phyloP scores from a whole-genome alignment of 2,329 filamentous ascomycete species.

The Exophiala sp. region DNA sequence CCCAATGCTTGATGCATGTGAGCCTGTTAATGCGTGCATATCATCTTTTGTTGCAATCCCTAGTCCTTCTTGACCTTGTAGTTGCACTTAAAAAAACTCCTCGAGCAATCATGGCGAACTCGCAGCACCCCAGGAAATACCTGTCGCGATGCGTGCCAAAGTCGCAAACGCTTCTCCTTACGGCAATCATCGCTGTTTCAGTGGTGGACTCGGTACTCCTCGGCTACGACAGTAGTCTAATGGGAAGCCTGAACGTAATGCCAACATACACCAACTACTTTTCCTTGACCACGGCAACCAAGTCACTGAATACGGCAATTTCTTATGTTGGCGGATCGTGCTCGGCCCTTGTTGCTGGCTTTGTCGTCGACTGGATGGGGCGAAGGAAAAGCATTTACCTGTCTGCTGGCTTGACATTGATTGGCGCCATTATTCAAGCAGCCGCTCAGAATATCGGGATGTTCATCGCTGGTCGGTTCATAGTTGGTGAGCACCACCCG shows the following conservation, averaged over 20 bases:
- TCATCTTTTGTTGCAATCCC: not conserved
- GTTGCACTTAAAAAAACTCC: not conserved
- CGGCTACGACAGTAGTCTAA: slow-evolving; percentile 35
- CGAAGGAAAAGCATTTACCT: slow-evolving; percentile 13
- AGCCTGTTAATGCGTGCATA: not conserved
- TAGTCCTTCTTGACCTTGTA: not conserved
- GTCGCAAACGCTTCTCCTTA: slow-evolving; percentile 7
- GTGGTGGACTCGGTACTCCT: slow-evolving; percentile 31
- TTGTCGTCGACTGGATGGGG: slow-evolving; percentile 29
- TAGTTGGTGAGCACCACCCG: slow-evolving; percentile 41
- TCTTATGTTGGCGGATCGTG: slow-evolving; percentile 30
- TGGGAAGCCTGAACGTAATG: slow-evolving; percentile 38
- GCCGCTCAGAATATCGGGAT: slow-evolving; percentile 33
- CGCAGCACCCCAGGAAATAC: not conserved
- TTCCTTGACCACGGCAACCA: slow-evolving; percentile 33
- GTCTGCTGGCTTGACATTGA: not conserved
- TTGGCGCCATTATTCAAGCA: not conserved
- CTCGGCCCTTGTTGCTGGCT: slow-evolving; percentile 24
- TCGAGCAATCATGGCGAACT: slow-evolving; percentile 1
- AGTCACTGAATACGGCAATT: slow-evolving; percentile 32
- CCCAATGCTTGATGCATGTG: no score
- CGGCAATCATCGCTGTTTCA: slow-evolving; percentile 27
- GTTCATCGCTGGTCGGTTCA: slow-evolving; percentile 57
- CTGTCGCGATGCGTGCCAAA: slow-evolving; percentile 8
- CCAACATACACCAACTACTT: slow-evolving; percentile 35